A percentile compares a stretch with the other conserved stretches of the same genome.
These are phyloP conservation scores for Talaromyces sp. DNA, from an alignment of 2,329 filamentous ascomycete genomes.

Conservation along the genomic window DNA sequence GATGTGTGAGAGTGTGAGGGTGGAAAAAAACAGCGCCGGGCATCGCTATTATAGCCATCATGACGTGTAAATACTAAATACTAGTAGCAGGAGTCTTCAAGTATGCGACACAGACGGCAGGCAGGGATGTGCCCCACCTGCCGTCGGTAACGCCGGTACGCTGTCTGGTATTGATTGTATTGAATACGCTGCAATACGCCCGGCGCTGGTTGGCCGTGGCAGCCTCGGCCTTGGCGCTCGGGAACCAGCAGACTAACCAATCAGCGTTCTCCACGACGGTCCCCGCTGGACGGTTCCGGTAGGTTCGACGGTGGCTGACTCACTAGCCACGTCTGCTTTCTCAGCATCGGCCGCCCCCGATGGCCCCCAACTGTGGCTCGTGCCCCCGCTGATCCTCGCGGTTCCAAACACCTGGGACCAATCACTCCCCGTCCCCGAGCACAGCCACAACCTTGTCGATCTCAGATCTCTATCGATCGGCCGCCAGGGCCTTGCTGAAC, in stretches of 20 bases:
- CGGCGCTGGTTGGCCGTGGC: background rate
- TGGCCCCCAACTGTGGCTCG: background rate
- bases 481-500: background rate
- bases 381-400: background rate
- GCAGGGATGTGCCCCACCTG: background rate
- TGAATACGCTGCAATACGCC: background rate
- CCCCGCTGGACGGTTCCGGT: background rate
- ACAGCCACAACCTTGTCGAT: slow-evolving; percentile 7
- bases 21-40: too few relatives aligned
- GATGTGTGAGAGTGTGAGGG: too few relatives aligned
- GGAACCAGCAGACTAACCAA: background rate
- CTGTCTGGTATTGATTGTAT: background rate
- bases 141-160: background rate
- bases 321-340: background rate
- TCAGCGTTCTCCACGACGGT: background rate
- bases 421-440: background rate
- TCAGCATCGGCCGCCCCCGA: background rate
- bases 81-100: too few relatives aligned
- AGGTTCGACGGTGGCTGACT: background rate
- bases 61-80: too few relatives aligned
- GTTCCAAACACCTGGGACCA: slow-evolving; percentile 3
- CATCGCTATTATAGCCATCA: background rate
- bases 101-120: too few relatives aligned
- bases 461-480: slow-evolving; percentile 1
- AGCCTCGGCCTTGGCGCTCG: background rate